Evolutionary conservation across 2,329 filamentous ascomycete genomes (phyloP), one percentile per base, ranked within the genome.

Genomic region (Neoarthrinium moseri): DNA sequence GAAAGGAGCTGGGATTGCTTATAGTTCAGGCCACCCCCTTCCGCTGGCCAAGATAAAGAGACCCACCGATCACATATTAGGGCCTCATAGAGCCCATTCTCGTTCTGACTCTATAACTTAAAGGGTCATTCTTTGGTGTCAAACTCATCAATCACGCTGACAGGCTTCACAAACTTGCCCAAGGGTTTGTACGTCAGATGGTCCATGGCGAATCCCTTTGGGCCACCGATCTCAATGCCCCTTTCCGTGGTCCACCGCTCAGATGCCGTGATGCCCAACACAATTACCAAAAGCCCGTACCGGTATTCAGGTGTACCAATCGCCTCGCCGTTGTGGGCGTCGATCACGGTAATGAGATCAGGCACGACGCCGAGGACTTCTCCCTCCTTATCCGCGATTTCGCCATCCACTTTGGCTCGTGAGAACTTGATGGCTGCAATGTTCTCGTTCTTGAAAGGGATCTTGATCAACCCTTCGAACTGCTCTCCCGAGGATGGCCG

Each of bases 401-500:
- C 53, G 10, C 59, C 59, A 5, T 64, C 58, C 1, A 69, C 51
- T 7, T 46, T 44, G 6, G 51, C 52, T 18, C 43, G 48, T 5
- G 51, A 50, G 33, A 61, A 50, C 41, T 55, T 65, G 36, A 74
- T 64, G 0, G 78, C 83, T n/a, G 77, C 78, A 35, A 88, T 84
- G 55, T 87, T 88, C 58, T 89, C 84, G 61, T 88, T 88, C 66
- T 87, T 87, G 69, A 87, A 87, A 0, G 84, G 83, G 39, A 88
- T 83, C 57, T 79, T 83, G 58, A 86, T 64, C 23, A 63, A 53
- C 0, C 80, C 80, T 34, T 57, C 48, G 59, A 75, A 66, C 24
- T 62, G 55, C 6, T 50, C 45, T 2, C 51, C 13, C 3, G 26
- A 3, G 10, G 41, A 30, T 63, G 45, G 32, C 18, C 42, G 45